phyloP scores from a whole-genome alignment of 768 basidiomycete genomes.

The Coprinopsis strossmayeri region DNA sequence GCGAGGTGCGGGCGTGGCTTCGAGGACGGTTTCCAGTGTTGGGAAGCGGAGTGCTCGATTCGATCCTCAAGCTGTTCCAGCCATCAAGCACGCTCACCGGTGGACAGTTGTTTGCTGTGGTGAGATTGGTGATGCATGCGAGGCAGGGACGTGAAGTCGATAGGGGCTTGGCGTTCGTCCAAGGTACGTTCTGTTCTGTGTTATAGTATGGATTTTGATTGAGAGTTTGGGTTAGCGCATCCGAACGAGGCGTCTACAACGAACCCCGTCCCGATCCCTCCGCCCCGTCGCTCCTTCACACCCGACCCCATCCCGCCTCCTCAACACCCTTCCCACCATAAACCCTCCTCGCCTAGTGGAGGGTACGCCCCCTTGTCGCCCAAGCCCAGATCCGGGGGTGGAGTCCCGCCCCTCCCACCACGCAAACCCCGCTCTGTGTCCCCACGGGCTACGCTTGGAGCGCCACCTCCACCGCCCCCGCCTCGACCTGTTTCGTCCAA shows the following conservation, averaged over 20 bases:
- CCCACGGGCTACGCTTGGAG: background rate
- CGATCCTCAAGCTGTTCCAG: constrained; percentile 61
- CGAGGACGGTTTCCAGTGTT: constrained; percentile 60
- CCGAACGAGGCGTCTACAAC: too few relatives aligned
- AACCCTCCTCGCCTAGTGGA: too few relatives aligned
- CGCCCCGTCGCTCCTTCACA: too few relatives aligned
- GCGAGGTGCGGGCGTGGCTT: constrained; percentile 73
- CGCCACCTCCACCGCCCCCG: too few relatives aligned
- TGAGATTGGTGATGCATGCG: constrained; percentile 60
- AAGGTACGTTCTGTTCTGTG: constrained; percentile 48
- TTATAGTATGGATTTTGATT: too few relatives aligned
- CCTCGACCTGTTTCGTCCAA: background rate
- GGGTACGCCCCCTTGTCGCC: too few relatives aligned
- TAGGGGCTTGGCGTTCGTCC: constrained; percentile 62
- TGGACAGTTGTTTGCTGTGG: constrained; percentile 72
- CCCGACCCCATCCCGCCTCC: too few relatives aligned
- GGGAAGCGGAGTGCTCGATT: constrained; percentile 46
- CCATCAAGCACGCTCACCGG: constrained; percentile 55
- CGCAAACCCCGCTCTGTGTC: background rate
- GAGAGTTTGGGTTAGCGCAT: too few relatives aligned
- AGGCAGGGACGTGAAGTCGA: constrained; percentile 58
- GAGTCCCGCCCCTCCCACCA: constrained; percentile 7
- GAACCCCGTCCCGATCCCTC: too few relatives aligned
- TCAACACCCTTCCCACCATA: too few relatives aligned
- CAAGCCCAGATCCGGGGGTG: constrained; percentile 30